Evolutionary conservation across 768 basidiomycete species (phyloP), one percentile per base, ranked within the genome.

Genomic region (Megacollybia marginata): DNA sequence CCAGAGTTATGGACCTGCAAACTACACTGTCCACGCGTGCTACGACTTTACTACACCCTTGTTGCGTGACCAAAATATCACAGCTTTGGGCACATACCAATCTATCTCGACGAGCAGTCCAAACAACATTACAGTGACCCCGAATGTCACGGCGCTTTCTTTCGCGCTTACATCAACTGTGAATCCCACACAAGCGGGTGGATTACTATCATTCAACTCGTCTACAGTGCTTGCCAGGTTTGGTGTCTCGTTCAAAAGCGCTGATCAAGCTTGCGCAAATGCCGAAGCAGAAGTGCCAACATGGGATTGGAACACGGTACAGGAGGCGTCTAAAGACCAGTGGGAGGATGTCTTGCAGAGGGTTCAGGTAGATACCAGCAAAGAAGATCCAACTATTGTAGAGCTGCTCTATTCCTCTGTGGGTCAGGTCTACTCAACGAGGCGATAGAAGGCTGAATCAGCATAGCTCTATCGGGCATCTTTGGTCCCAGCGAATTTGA

Each of bases 241-340:
- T 38, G 80, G 81, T 16, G 67, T 82, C 11, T 82, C 81, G 2
- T 78, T 80, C 65, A 66, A 69, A 15, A 75, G 72, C 38, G 50
- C 70, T 8, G 70, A 69, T 11, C 77, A 79, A 55, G 82, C 80
- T 2, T 83, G 80, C 55, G 55, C 65, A 13, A 82, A 82, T 54
- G 80, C 79, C 0, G 76, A 82, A 54, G 64, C 59, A 42, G 80
- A 82, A 52, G 66, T 82, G n/a, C 69, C 65, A 38, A 58, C 59
- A 28, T 76, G 75, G 74, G 64, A 75, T 54, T 78, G 67, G 65
- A 66, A 71, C 44, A 54, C 52, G 5, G 67, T 76, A 2, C 67
- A 69, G 48, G 50, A 58, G 36, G 69, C 69, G 15, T 73, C 73
- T 15, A 59, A 55, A 9, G 47, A 46, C 5, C 61, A 66, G 47